Evolutionary conservation across 352 stramenopile species (phyloP).

Genomic region (Pythium myriotylum): DNA sequence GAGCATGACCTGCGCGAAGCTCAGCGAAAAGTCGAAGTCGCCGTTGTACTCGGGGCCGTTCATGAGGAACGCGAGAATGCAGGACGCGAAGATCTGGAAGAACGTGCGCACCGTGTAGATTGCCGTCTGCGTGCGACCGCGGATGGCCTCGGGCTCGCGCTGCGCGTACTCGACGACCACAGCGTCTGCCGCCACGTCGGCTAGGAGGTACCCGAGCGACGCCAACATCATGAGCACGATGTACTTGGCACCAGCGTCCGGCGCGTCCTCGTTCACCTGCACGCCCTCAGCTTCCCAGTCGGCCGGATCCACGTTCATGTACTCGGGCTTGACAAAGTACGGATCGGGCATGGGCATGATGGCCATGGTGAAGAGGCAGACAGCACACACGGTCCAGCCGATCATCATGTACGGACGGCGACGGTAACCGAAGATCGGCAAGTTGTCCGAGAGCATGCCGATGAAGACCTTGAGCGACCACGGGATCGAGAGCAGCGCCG

Average conservation of each 20-base stretch:
- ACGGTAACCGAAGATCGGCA: slow-evolving; percentile 43
- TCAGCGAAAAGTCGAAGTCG: slow-evolving; percentile 30
- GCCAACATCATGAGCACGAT: slow-evolving; percentile 37
- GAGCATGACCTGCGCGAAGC: slow-evolving; percentile 30
- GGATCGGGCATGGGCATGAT: slow-evolving; percentile 26
- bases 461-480: slow-evolving; percentile 49
- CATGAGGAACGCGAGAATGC: slow-evolving; percentile 31
- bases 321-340: slow-evolving; percentile 30
- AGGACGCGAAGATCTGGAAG: slow-evolving; percentile 28
- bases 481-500: slow-evolving; percentile 31
- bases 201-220: slow-evolving; percentile 38
- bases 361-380: slow-evolving; percentile 35
- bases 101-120: slow-evolving; percentile 32
- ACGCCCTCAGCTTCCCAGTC: slow-evolving; percentile 8
- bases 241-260: slow-evolving; percentile 26
- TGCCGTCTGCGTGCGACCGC: slow-evolving; percentile 29
- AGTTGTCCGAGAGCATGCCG: slow-evolving; percentile 43
- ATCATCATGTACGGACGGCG: slow-evolving; percentile 47
- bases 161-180: slow-evolving; percentile 36
- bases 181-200: slow-evolving; percentile 39
- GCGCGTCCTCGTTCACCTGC: slow-evolving; percentile 17
- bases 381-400: slow-evolving; percentile 29
- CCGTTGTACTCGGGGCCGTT: slow-evolving; percentile 35
- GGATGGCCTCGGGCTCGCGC: slow-evolving; percentile 29
- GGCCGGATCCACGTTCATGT: slow-evolving; percentile 8